Evolutionary conservation across 805 yeast genomes (phyloP), one percentile per base, ranked within the genome.

Genomic region (Cyberlindnera galapagoensis): DNA sequence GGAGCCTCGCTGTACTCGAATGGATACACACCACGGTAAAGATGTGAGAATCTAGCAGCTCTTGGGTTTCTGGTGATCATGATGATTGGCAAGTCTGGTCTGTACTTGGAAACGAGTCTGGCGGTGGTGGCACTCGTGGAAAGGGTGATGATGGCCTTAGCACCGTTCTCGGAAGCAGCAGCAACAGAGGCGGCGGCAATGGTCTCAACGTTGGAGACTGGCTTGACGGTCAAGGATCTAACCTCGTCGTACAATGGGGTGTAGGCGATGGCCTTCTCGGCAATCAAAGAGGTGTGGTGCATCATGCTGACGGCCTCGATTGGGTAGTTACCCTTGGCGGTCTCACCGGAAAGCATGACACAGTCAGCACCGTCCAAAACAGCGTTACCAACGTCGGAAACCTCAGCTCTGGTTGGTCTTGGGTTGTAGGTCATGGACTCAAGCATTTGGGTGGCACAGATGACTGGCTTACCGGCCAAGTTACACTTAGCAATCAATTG

Each of bases 341-440:
- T 92, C 74, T 92, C 98, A 64, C 98, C 98, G 38, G 95, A 83
- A 63, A 92, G 77, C 98, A 92, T 92, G 62, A 92, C 97, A 83
- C 98, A 92, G 73, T 92, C 98, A 57, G 97, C 97, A 69, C 98
- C 98, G 60, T 92, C 98, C 61, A 92, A 76, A 49, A 92, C 84
- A 53, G 98, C 98, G 68, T 92, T 92, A 70, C 98, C 98, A 46
- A 92, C 98, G 65, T 92, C 98, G 36, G 95, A 81, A 42, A 92
- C 98, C 72, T 92, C 98, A 51, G 98, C 98, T 73, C 98, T 84
- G 62, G 98, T 92, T 67, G 98, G 98, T 69, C 98, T 83, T 65
- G 98, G 98, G 82, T 92, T 92, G 71, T 82, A 86, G 42, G 97
- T 92, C 98, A 92, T 92, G 40, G 97, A 86, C 71, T 92, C 98